These are phyloP conservation scores for Eimeria tenella DNA, from an alignment of 169 alveolate species.

Conservation along the genomic window DNA sequence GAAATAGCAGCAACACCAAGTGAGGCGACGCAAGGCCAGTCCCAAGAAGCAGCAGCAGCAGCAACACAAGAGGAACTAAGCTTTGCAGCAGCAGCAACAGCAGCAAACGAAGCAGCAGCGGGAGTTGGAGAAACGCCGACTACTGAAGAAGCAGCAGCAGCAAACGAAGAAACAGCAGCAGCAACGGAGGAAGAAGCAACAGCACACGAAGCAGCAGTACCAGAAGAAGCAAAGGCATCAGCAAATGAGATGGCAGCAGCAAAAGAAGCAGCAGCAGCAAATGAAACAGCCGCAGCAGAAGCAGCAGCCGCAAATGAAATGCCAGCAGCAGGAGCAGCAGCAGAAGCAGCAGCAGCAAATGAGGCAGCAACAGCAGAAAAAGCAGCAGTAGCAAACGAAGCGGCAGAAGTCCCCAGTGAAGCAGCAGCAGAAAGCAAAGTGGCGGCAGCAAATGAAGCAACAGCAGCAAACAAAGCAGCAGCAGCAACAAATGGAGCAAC, in stretches of 20 bases:
- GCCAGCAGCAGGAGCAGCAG: background rate
- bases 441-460: background rate
- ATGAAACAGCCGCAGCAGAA: background rate
- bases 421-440: conserved; percentile 7
- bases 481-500: background rate
- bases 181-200: background rate
- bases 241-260: background rate
- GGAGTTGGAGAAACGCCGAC: background rate
- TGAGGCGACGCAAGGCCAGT: no score
- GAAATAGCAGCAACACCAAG: background rate
- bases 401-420: background rate
- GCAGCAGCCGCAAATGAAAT: background rate
- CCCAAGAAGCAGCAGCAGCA: conserved; percentile 21
- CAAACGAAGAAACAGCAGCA: background rate
- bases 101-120: background rate
- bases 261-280: background rate
- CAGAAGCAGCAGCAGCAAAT: background rate
- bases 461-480: background rate
- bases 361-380: background rate
- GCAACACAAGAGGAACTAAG: no score
- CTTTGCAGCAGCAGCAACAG: conserved; percentile 49
- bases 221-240: background rate
- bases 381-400: background rate
- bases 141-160: background rate
- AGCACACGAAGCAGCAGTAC: background rate